Evolutionary conservation across 768 basidiomycete genomes (phyloP), one percentile per base, ranked within the genome.

Genomic region (Psilocybe azurescens): DNA sequence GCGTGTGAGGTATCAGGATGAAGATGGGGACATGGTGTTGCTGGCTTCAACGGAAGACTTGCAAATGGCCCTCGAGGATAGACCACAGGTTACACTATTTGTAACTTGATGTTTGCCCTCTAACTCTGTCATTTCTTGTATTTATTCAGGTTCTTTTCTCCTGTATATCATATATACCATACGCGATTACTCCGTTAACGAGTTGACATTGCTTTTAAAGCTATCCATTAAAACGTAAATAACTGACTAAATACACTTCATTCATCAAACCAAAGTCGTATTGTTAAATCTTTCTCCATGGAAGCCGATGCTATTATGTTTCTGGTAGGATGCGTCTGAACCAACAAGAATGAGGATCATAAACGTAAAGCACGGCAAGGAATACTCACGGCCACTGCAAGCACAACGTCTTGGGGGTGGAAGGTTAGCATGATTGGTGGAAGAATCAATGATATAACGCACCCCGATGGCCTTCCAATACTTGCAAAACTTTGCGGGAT

Each of bases 271-370:
- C 95, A 97, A 14, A 98, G 67, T 56, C 89, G 83, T 69, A 98
- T 91, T 4, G 88, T 88, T 62, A 92, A 75, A 67, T 97, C 95
- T 66, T 94, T 94, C 67, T 95, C 94, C 84, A 93, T 89, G 9
- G 89, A 86, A n/a, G 92, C 93, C 3, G 94, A 93, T 6, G 94
- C 95, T 64, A 98, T 89, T 58, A 91, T 87, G 50, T 80, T 82
- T 55, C 78, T 83, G 20, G 78, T 82, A 1, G 95, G 95, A 75
- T 96, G 93, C 2, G 88, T 83, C 94, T 96, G 60, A 24, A 59
- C 65, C 33, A 36, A 36, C 33, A 64, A 54, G 53, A 24, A 18
- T 53, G 41, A 57, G 41, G 20, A 13, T 13, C 8, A 39, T 8
- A 32, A 39, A 13, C 28, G 32, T 58, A n/a, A 16, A 53, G 29